These are phyloP conservation scores for Penicillium polonicum DNA, from an alignment of 2,329 filamentous ascomycete species.

Conservation along the genomic window DNA sequence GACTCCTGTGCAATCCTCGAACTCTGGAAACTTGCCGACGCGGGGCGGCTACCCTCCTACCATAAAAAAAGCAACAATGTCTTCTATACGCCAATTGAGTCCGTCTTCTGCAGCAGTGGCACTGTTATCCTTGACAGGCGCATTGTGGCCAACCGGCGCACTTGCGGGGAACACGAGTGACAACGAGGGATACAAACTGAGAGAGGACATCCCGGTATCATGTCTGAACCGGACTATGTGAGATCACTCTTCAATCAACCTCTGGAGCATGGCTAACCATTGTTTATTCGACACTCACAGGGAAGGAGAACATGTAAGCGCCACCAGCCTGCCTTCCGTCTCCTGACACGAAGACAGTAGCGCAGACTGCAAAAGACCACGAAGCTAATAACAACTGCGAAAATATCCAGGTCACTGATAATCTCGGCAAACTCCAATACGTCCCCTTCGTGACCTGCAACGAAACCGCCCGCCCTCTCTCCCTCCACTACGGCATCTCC, in stretches of 20 bases:
- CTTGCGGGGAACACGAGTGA: slow-evolving; percentile 25
- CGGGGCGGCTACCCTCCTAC: slow-evolving; percentile 8
- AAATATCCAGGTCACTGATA: slow-evolving; percentile 63
- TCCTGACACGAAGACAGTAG: slow-evolving; percentile 12
- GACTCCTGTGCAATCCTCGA: slow-evolving; percentile 15
- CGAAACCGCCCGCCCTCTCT: slow-evolving; percentile 78
- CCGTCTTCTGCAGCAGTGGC: slow-evolving; percentile 9
- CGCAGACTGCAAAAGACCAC: background rate
- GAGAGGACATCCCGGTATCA: slow-evolving; percentile 66
- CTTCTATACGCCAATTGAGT: slow-evolving; percentile 7
- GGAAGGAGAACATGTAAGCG: slow-evolving; percentile 29
- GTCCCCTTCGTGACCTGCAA: slow-evolving; percentile 87
- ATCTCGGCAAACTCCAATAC: slow-evolving; percentile 81
- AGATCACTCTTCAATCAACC: slow-evolving; percentile 34
- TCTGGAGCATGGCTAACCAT: slow-evolving; percentile 7
- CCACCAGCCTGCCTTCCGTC: background rate
- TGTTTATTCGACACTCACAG: slow-evolving; percentile 5
- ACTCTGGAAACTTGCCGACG: slow-evolving; percentile 14
- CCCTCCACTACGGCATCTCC: slow-evolving; percentile 76
- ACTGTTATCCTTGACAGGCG: slow-evolving; percentile 17
- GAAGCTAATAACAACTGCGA: slow-evolving; percentile 11
- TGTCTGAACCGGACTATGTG: slow-evolving; percentile 74
- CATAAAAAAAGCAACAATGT: slow-evolving; percentile 9
- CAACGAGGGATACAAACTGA: slow-evolving; percentile 46
- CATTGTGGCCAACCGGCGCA: slow-evolving; percentile 23